Base-by-base conservation (phyloP, 495 filamentous ascomycete species). In the Penicillium odoratum region DNA sequence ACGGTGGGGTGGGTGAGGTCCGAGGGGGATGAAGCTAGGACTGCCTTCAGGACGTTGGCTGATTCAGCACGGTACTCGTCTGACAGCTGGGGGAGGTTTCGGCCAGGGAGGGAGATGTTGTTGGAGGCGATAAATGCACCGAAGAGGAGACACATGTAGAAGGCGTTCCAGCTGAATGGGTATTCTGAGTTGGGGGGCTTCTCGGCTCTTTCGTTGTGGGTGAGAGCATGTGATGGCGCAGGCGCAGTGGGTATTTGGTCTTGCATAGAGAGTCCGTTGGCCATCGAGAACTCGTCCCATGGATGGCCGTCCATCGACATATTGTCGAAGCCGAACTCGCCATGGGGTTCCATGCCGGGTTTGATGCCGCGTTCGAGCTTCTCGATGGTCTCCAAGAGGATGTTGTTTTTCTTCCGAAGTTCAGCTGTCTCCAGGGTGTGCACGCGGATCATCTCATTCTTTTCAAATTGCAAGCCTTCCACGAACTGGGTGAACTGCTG, bases 41-140 rank as follows among this genome's bases (percentile, higher is more conserved):
- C 87, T 33, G 86, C 88, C 75, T 96, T 90, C 40, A 98, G 83
- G 29, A 98, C 87, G 55, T 88, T 89, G 51, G 93, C 90, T 21
- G 93, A 96, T 54, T 95, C 95, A 57, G 89, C 90, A 56, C 92
- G 91, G 54, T 98, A 88, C 63, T 97, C 93, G 56, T 97, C 91
- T 18, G 94, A 91, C 62, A 98, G 86, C 59, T 87, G 88, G 31
- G 93, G 93, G 64, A 97, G 85, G 1, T 74, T 76, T 29, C 74
- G 75, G 45, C 85, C 62, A 64, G 86, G 61, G 65, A 87, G 67
- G 70, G 84, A 74, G 3, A 82, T 75, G 51, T 81, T 82, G 77
- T 93, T 96, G 46, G 93, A 97, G 52, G 93, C 92, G 59, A 98
- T 92, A 71, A 96, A 97, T 50, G 94, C 94, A 64, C 94, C 94